Evolutionary conservation across 2,329 filamentous ascomycete genomes (phyloP).

Genomic region (Paracoccidioides lutzii): DNA sequence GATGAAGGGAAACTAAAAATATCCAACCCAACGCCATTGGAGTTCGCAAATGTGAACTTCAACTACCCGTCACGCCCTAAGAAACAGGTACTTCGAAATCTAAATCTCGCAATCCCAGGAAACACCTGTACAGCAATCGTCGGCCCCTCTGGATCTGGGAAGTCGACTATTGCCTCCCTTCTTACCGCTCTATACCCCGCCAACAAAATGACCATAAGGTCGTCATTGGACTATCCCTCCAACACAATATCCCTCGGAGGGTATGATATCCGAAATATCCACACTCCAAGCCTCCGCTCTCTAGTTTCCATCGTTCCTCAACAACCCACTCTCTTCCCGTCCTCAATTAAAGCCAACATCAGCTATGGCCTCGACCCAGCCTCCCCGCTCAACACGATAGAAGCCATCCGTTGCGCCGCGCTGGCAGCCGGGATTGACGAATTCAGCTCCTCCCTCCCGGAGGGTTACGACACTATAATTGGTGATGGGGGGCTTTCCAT

Average conservation of each 20-base stretch:
- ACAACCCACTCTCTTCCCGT: slow-evolving; percentile 47
- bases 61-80: slow-evolving; percentile 51
- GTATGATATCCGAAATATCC: slow-evolving; percentile 44
- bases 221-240: slow-evolving; percentile 13
- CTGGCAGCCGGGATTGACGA: slow-evolving; percentile 54
- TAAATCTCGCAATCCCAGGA: slow-evolving; percentile 52
- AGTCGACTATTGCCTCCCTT: slow-evolving; percentile 68
- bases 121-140: slow-evolving; percentile 65
- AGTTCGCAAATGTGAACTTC: slow-evolving; percentile 54
- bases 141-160: slow-evolving; percentile 76
- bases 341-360: slow-evolving; percentile 43
- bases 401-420: slow-evolving; percentile 42
- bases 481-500: slow-evolving; percentile 64
- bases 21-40: slow-evolving; percentile 37
- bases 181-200: slow-evolving; percentile 56
- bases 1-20: slow-evolving; percentile 36
- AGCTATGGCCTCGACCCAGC: slow-evolving; percentile 55
- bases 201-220: slow-evolving; percentile 9
- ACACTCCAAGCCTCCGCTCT: slow-evolving; percentile 48
- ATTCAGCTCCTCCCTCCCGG: slow-evolving; percentile 59
- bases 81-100: slow-evolving; percentile 43
- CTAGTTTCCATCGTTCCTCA: slow-evolving; percentile 50
- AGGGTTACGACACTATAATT: slow-evolving; percentile 58
- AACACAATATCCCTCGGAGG: slow-evolving; percentile 41
- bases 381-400: slow-evolving; percentile 37